A percentile compares a stretch with the other conserved stretches of the same genome.
These are phyloP conservation scores for Ceratobasidium sp. DNA, from an alignment of 1,284 basidiomycete species.

Conservation along the genomic window DNA sequence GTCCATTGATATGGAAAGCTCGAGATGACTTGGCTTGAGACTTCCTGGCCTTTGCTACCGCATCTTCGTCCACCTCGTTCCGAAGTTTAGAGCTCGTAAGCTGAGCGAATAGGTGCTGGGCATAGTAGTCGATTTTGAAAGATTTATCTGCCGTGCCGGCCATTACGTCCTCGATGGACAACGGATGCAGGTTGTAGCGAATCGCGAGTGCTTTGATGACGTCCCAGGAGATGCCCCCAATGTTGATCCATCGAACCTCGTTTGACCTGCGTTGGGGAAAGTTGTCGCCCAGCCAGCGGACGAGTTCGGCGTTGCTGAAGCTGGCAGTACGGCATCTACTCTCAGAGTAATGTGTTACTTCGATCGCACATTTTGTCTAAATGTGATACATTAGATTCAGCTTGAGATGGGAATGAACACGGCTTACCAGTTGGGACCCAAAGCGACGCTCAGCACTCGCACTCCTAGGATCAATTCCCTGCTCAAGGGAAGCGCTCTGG, in stretches of 20 bases:
- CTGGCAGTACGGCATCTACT: constrained; percentile 5
- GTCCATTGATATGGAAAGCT: constrained; percentile 9
- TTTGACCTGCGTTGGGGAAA: neutral
- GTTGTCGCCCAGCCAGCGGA: constrained; percentile 7
- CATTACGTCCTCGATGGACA: constrained; percentile 47
- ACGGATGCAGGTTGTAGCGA: constrained; percentile 46
- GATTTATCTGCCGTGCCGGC: constrained; percentile 16
- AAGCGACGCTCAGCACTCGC: constrained; percentile 19
- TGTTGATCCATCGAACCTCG: constrained; percentile 49
- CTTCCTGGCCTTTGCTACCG: neutral
- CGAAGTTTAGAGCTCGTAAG: constrained; percentile 34
- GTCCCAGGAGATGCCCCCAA: constrained; percentile 50
- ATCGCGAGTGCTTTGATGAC: constrained; percentile 47
- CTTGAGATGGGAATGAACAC: neutral
- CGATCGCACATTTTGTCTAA: constrained; percentile 27
- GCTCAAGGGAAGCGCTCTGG: constrained; percentile 10
- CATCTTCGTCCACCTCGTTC: neutral
- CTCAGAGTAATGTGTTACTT: constrained; percentile 32
- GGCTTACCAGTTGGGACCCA: constrained; percentile 21
- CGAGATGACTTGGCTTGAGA: neutral
- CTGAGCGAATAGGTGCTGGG: constrained; percentile 46
- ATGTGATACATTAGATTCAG: neutral
- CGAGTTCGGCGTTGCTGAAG: constrained; percentile 17
- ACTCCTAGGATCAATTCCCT: constrained; percentile 33
- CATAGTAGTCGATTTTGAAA: constrained; percentile 48